Evolutionary conservation across 2,329 filamentous ascomycete species (phyloP).

Genomic region (Ophiostoma tasmaniense): DNA sequence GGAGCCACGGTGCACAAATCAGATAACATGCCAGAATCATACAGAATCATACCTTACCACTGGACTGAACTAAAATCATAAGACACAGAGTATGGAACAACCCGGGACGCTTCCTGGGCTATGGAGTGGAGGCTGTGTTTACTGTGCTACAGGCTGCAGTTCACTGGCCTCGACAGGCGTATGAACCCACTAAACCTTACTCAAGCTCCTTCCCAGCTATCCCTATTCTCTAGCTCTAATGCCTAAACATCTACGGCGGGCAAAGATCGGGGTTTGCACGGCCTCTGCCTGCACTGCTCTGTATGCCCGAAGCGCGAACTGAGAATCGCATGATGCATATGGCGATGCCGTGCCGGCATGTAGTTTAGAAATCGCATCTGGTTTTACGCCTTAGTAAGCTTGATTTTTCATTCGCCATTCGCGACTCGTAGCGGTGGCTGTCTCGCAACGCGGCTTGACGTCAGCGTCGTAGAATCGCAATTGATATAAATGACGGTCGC

Average conservation of each 20-base stretch:
- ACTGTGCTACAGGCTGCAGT: background rate
- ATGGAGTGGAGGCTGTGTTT: background rate
- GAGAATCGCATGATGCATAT: conserved; percentile 8
- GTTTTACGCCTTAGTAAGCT: background rate
- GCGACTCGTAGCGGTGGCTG: background rate
- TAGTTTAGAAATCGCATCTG: background rate
- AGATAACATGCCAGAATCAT: background rate
- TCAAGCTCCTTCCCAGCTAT: background rate
- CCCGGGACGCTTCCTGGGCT: background rate
- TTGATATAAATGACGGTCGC: background rate
- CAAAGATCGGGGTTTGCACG: conserved; percentile 20
- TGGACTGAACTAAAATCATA: background rate
- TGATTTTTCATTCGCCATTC: background rate
- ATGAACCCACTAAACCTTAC: background rate
- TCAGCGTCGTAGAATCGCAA: background rate
- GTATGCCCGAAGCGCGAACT: background rate
- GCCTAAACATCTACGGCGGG: conserved; percentile 12
- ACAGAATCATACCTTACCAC: too few species aligned
- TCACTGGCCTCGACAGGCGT: background rate
- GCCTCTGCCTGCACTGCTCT: conserved; percentile 10
- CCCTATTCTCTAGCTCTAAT: background rate
- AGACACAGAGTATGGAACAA: background rate
- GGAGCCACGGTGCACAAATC: background rate
- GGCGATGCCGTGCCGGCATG: background rate
- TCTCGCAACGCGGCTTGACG: background rate